Evolutionary conservation across 2,329 filamentous ascomycete genomes (phyloP), one percentile per base, ranked within the genome.

Genomic region (Ilyonectria destructans): DNA sequence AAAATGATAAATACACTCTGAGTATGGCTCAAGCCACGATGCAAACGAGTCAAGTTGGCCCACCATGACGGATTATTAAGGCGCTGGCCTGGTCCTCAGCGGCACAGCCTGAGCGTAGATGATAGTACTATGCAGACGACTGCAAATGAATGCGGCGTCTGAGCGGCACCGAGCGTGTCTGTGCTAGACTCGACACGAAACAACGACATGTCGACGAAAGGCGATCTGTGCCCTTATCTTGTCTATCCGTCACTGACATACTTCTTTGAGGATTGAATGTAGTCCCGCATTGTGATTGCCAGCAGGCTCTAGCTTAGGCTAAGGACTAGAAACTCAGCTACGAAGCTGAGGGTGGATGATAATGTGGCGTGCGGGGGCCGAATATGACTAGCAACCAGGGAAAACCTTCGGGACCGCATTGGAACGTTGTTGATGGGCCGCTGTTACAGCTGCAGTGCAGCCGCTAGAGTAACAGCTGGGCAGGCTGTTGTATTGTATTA

Each of bases 91-190:
- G 57, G 43, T 6, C 57, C 17, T 12, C 6, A 43, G 19, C 49
- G 43, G n/a, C 29, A 43, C 19, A 23, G 57, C 57, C 31, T 33
- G 57, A 59, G 57, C 57, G 57, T 29, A 40, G 43, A 51, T 19
- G 45, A 51, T 59, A 33, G 31, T 33, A 33, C 31, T 33, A 4
- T 21, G 45, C 40, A 51, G 45, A 59, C 45, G 57, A 59, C 43
- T 13, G 45, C 51, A 59, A 43, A 51, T 51, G 45, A 26, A 46
- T 26, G 26, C 43, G 46, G 46, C 29, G 57, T 31, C 57, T 51
- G 57, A 59, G 57, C 43, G 57, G 46, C 57, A 26, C 57, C 15
- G 35, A 59, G 57, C 57, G 45, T 45, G 57, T 59, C 45, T 49
- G 57, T 59, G 45, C 45, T 21, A n/a, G 21, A 23, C 40, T 1